A percentile compares a stretch with the other conserved stretches of the same genome.
Evolutionary conservation across 306 rosid genomes (phyloP).

Genomic region (Dryas drummondii): DNA sequence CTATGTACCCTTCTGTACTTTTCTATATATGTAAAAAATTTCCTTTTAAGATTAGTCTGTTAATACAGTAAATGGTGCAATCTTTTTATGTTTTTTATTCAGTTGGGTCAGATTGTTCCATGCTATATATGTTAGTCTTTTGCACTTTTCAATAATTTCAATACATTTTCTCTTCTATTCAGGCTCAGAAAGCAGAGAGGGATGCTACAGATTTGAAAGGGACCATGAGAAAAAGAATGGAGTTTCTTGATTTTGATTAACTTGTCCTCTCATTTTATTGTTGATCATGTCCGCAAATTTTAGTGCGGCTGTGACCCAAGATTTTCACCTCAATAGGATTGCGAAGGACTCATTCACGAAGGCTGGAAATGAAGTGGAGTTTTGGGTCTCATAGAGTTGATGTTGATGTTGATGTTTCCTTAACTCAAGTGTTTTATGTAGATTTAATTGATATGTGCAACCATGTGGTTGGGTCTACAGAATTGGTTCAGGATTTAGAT

Average conservation of each 20-base stretch:
- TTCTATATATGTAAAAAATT: neutral
- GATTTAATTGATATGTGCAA: conserved; percentile 15
- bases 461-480: conserved; percentile 11
- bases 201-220: conserved; percentile 83
- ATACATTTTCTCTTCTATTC: conserved; percentile 11
- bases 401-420: conserved; percentile 13
- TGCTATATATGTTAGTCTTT: neutral
- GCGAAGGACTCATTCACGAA: conserved; percentile 8
- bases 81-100: neutral
- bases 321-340: conserved; percentile 23
- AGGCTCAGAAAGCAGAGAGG: conserved; percentile 90
- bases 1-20: neutral
- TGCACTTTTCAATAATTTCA: neutral
- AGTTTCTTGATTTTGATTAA: conserved; percentile 82
- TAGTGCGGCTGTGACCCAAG: conserved; percentile 42
- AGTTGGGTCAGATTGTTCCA: neutral
- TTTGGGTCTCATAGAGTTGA: conserved; percentile 34
- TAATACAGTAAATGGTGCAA: neutral
- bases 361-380: neutral
- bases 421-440: conserved; percentile 30
- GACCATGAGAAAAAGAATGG: conserved; percentile 87
- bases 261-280: neutral
- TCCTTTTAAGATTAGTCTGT: neutral
- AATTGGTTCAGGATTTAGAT: neutral
- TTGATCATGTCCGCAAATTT: conserved; percentile 39